Evolutionary conservation across 306 rosid species (phyloP).

Genomic region (Cicer arietinum): DNA sequence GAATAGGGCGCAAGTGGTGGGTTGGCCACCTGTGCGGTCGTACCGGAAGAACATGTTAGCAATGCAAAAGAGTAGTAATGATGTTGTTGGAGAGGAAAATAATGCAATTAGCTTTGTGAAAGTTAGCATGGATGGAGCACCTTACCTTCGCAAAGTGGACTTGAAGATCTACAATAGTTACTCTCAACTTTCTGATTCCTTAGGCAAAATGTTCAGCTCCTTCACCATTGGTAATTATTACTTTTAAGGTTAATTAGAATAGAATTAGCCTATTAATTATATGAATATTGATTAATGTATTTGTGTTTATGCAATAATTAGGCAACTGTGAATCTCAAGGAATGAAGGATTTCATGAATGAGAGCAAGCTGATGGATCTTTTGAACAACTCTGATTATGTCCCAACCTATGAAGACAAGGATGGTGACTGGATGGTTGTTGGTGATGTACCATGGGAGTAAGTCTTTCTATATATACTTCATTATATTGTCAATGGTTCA

Average conservation of each 20-base stretch:
- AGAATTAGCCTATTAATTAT: no score
- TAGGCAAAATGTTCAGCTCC: constrained; percentile 81
- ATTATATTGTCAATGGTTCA: neutral
- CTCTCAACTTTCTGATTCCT: constrained; percentile 76
- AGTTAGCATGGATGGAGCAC: constrained; percentile 98
- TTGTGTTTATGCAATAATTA: constrained; percentile 20
- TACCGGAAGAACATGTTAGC: constrained; percentile 73
- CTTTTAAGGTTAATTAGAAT: no score
- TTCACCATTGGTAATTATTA: constrained; percentile 66
- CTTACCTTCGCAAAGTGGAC: constrained; percentile 91
- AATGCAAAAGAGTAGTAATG: constrained; percentile 47
- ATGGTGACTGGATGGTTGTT: constrained; percentile 97
- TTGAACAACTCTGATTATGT: constrained; percentile 83
- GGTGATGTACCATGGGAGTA: constrained; percentile 99
- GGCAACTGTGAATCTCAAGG: constrained; percentile 87
- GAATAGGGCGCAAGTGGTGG: constrained; percentile 80
- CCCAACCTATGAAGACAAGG: constrained; percentile 93
- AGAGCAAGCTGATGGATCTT: constrained; percentile 86
- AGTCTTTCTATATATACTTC: constrained; percentile 30
- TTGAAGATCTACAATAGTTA: constrained; percentile 64
- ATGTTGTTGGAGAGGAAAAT: constrained; percentile 42
- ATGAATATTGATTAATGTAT: no score
- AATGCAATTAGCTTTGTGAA: constrained; percentile 67
- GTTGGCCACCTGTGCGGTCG: constrained; percentile 95
- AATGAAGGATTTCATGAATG: constrained; percentile 87